Base-by-base conservation (phyloP, 2,329 filamentous ascomycete genomes). In the Xylariaceae sp. region DNA sequence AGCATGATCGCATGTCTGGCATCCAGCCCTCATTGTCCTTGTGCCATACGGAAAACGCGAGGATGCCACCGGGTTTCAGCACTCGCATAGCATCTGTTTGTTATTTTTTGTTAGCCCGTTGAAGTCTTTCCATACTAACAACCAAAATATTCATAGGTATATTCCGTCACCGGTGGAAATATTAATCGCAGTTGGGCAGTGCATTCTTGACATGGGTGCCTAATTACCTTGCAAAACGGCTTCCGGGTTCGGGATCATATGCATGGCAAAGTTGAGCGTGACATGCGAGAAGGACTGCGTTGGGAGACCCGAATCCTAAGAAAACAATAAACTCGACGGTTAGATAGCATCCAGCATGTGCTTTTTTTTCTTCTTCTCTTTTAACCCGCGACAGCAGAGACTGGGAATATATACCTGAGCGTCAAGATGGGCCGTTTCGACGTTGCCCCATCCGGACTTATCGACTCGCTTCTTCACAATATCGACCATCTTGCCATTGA, bases 231-330 rank as follows among this genome's bases (percentile, higher is more conserved):
- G 63, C 47, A 74, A 58, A 3, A 70, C 73, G 6, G 58, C 64
- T 4, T 71, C 65, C 0, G 76, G 71, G 27, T 75, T 60, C 0
- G 76, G 73, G 11, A 79, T 72, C 2, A 76, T 54, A 59, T 78
- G 76, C 46, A 79, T 71, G 1, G 72, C 76, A 54, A 80, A 73
- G n/a, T 72, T 73, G 39, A 76, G 64, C 7, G 75, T 72, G 31
- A 77, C 63, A 60, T 80, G 75, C 1, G 69, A 74, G 57, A 74
- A 78, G 0, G 70, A 68, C 11, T 61, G 63, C 1, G 70, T 69
- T 0, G 70, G 64, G 5, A 79, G 66, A 1, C 61, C 66, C 3
- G 75, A 76, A 30, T 76, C 59, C 74, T 76, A 35, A 1, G 11
- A 35, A 5, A 26, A 1, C 12, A 7, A 40, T 58, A 19, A 19